These are phyloP conservation scores for Elaeis guineensis DNA, from an alignment of 176 grass and related monocot species.

Conservation along the genomic window DNA sequence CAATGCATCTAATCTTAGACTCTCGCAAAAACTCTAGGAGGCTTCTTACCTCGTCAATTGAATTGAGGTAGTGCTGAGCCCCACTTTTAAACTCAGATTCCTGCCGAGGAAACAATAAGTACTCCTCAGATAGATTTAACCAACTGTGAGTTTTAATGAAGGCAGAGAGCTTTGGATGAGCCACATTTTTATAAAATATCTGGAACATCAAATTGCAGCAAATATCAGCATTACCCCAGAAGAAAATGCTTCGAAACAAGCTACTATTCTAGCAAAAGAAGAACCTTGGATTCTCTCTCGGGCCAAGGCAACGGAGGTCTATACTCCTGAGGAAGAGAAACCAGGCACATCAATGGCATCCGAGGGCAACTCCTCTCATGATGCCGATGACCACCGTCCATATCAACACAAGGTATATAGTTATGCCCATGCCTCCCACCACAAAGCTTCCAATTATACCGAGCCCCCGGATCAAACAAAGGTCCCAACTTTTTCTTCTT, in stretches of 20 bases:
- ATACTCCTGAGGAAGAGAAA: slow-evolving; percentile 75
- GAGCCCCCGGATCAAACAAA: slow-evolving; percentile 49
- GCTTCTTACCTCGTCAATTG: slow-evolving; percentile 72
- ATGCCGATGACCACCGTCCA: slow-evolving; percentile 71
- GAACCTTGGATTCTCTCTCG: slow-evolving; percentile 68
- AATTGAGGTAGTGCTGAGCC: slow-evolving; percentile 55
- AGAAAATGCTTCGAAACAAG: slow-evolving; percentile 3
- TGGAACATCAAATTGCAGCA: slow-evolving; percentile 21
- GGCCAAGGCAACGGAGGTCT: slow-evolving; percentile 58
- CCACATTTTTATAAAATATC: slow-evolving; percentile 77
- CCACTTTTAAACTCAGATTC: slow-evolving; percentile 81
- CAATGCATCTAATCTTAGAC: no score
- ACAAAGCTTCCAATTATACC: slow-evolving; percentile 87
- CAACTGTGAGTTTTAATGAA: slow-evolving; percentile 68
- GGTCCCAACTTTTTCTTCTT: slow-evolving; percentile 60
- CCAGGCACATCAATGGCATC: slow-evolving; percentile 56
- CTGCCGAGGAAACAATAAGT: slow-evolving; percentile 52
- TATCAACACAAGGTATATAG: slow-evolving; percentile 72
- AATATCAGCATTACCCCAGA: slow-evolving; percentile 8
- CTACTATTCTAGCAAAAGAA: not conserved
- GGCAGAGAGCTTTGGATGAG: slow-evolving; percentile 56
- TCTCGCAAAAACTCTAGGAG: no score
- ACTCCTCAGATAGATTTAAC: slow-evolving; percentile 53
- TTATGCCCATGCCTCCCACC: slow-evolving; percentile 58
- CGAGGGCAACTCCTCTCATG: slow-evolving; percentile 76